Conservation (phyloP, 495 filamentous ascomycete genomes). For the Xylaria venustula region DNA sequence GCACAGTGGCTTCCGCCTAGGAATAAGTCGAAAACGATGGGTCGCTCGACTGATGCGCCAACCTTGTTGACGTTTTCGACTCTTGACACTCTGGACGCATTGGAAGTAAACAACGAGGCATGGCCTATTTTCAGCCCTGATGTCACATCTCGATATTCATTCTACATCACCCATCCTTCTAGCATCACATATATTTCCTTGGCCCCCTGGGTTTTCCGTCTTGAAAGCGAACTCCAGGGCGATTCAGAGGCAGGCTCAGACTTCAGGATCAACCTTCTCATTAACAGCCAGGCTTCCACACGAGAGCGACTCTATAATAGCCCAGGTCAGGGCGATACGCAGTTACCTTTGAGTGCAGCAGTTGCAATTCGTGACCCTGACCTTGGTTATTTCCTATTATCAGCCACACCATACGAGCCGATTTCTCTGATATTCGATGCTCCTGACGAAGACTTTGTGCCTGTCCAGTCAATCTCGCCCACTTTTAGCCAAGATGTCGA, state of each 20-base stretch:
- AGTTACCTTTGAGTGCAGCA: slow-evolving; percentile 54
- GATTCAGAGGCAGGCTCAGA: slow-evolving; percentile 63
- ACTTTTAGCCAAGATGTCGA: slow-evolving; percentile 33
- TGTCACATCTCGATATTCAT: slow-evolving; percentile 67
- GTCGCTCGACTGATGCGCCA: slow-evolving; percentile 28
- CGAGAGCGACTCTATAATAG: slow-evolving; percentile 60
- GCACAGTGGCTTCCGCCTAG: slow-evolving; percentile 78
- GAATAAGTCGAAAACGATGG: slow-evolving; percentile 42
- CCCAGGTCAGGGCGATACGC: slow-evolving; percentile 31
- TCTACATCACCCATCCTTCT: slow-evolving; percentile 71
- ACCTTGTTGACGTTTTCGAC: slow-evolving; percentile 52
- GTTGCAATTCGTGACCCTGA: slow-evolving; percentile 70
- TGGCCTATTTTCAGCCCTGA: slow-evolving; percentile 78
- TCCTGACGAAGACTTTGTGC: slow-evolving; percentile 48
- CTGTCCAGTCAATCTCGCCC: slow-evolving; percentile 32
- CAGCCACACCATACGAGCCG: slow-evolving; percentile 61
- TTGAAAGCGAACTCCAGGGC: slow-evolving; percentile 72
- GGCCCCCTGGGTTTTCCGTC: slow-evolving; percentile 67
- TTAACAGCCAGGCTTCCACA: slow-evolving; percentile 58
- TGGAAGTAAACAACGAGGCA: slow-evolving; percentile 47
- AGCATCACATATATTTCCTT: slow-evolving; percentile 72
- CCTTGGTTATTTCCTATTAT: slow-evolving; percentile 77
- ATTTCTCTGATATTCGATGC: slow-evolving; percentile 66
- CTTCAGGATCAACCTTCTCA: slow-evolving; percentile 71
- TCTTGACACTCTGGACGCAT: slow-evolving; percentile 59